These are phyloP conservation scores for Kodamaea sp. DNA, from an alignment of 1,139 yeast species.

Conservation along the genomic window DNA sequence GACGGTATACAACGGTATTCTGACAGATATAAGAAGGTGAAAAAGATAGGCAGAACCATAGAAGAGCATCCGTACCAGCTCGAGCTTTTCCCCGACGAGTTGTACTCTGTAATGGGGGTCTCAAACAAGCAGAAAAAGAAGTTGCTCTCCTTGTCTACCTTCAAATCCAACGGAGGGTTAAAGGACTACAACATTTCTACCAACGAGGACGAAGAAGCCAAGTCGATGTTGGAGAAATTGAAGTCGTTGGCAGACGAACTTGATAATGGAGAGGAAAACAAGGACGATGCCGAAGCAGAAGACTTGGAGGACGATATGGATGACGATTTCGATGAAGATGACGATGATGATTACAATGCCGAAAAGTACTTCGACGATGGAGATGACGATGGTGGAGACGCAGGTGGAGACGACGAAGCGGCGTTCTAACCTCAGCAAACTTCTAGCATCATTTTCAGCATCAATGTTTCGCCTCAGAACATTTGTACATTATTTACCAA, in stretches of 20 bases:
- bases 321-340: conserved; percentile 65
- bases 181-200: conserved; percentile 30
- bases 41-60: conserved; percentile 74
- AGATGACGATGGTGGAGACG: conserved; percentile 76
- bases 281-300: conserved; percentile 38
- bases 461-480: too few relatives aligned
- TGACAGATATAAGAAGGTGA: conserved; percentile 69
- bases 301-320: conserved; percentile 53
- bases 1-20: conserved; percentile 75
- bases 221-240: conserved; percentile 56
- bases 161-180: conserved; percentile 50
- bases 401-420: conserved; percentile 66
- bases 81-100: conserved; percentile 77
- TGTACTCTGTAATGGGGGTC: conserved; percentile 74
- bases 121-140: conserved; percentile 54
- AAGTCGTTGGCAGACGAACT: conserved; percentile 61
- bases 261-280: conserved; percentile 44
- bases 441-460: too few relatives aligned
- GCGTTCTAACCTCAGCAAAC: conserved; percentile 13
- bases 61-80: conserved; percentile 80
- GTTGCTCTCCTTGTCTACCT: conserved; percentile 51
- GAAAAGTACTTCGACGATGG: conserved; percentile 65
- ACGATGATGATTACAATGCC: conserved; percentile 63
- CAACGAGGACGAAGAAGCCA: conserved; percentile 35
- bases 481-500: too few relatives aligned